Evolutionary conservation across 1,139 yeast species (phyloP).

Genomic region (Yamadazyma jaroonii): DNA sequence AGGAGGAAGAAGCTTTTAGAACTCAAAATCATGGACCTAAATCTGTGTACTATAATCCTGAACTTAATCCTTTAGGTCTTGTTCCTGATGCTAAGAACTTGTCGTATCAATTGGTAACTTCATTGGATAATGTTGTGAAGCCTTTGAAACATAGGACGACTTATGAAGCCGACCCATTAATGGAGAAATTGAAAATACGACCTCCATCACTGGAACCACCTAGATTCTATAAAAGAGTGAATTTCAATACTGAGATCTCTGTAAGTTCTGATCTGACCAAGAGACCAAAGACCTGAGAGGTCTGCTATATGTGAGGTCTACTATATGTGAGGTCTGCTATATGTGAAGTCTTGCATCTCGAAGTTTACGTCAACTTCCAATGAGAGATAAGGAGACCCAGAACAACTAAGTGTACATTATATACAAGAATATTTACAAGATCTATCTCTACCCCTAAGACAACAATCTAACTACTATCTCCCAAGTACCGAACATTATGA

Average conservation of each 20-base stretch:
- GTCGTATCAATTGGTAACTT: slow-evolving; percentile 5
- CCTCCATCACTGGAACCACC: slow-evolving; percentile 42
- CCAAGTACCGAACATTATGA: slow-evolving; percentile 99
- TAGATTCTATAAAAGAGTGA: slow-evolving; percentile 35
- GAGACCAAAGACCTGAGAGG: slow-evolving; percentile 14
- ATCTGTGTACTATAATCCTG: slow-evolving; percentile 45
- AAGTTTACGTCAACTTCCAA: no score
- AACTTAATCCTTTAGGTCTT: slow-evolving; percentile 45
- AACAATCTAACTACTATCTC: slow-evolving; percentile 78
- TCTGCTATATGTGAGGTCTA: no score
- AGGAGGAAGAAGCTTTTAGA: slow-evolving; percentile 15
- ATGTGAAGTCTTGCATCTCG: no score
- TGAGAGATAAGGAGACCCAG: no score
- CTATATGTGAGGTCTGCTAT: no score
- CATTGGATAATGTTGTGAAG: slow-evolving; percentile 23
- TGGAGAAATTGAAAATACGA: slow-evolving; percentile 23
- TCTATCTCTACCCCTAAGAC: slow-evolving; percentile 25
- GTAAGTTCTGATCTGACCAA: slow-evolving; percentile 95
- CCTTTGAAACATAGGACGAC: slow-evolving; percentile 20
- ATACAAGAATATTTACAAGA: slow-evolving; percentile 11
- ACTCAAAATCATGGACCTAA: slow-evolving; percentile 35
- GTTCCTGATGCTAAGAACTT: slow-evolving; percentile 24
- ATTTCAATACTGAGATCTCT: slow-evolving; percentile 57
- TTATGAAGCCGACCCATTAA: slow-evolving; percentile 27
- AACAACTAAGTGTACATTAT: no score